A percentile compares a stretch with the other conserved stretches of the same genome.
phyloP scores from a whole-genome alignment of 768 basidiomycete genomes.

The Astraeus odoratus region DNA sequence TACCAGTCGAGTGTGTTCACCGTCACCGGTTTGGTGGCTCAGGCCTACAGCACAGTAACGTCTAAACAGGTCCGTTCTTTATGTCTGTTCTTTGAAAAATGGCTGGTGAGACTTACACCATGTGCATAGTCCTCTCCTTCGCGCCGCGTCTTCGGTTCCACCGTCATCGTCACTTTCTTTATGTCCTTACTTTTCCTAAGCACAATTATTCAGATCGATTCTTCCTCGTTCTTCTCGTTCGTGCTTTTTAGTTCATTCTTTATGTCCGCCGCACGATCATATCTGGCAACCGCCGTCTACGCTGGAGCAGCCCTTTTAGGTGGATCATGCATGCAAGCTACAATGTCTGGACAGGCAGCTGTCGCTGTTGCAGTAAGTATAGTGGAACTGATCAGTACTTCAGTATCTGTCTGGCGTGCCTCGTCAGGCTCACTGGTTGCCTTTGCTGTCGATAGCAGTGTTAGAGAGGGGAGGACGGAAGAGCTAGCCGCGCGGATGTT shows the following conservation, averaged over 20 bases:
- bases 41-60: slow-evolving; percentile 68
- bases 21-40: slow-evolving; percentile 56
- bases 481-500: slow-evolving; percentile 67
- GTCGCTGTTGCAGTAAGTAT: slow-evolving; percentile 76
- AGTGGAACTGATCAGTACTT: slow-evolving; percentile 65
- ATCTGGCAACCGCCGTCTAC: slow-evolving; percentile 70
- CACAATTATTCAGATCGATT: slow-evolving; percentile 49
- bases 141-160: slow-evolving; percentile 45
- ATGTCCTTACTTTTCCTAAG: slow-evolving; percentile 57
- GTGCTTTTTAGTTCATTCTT: slow-evolving; percentile 52
- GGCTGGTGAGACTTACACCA: slow-evolving; percentile 1
- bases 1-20: slow-evolving; percentile 62
- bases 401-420: slow-evolving; percentile 46
- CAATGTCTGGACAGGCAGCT: slow-evolving; percentile 82
- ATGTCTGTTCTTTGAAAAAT: neutral
- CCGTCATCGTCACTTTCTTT: slow-evolving; percentile 45
- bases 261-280: slow-evolving; percentile 63
- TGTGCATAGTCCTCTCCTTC: slow-evolving; percentile 54
- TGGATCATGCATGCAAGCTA: slow-evolving; percentile 58
- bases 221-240: slow-evolving; percentile 58
- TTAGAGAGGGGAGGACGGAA: slow-evolving; percentile 42
- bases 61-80: slow-evolving; percentile 53
- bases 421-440: slow-evolving; percentile 21
- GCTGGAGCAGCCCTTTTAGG: slow-evolving; percentile 83
- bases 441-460: slow-evolving; percentile 12